These are phyloP conservation scores for Lactifluus subvellereus DNA, from an alignment of 768 basidiomycete genomes.

Conservation along the genomic window DNA sequence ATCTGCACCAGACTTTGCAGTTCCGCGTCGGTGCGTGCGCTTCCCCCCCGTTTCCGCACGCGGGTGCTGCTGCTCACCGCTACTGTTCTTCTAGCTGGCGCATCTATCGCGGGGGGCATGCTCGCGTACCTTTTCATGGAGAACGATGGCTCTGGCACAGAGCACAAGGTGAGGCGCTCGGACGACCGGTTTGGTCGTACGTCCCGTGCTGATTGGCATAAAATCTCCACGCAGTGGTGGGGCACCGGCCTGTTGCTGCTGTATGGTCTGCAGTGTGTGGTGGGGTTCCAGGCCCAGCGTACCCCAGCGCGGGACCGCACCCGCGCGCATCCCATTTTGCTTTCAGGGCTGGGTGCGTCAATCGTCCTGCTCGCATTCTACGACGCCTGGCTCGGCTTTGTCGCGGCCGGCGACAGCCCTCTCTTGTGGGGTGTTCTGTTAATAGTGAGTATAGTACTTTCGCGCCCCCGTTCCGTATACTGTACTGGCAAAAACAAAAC, in stretches of 20 bases:
- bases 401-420: background rate
- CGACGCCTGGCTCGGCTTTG: conserved; percentile 12
- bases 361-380: conserved; percentile 10
- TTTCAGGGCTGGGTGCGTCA: background rate
- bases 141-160: background rate
- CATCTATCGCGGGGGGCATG: background rate
- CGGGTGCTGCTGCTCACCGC: background rate
- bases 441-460: conserved; percentile 1
- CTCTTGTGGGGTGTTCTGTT: background rate
- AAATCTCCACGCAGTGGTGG: background rate
- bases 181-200: background rate
- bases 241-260: background rate
- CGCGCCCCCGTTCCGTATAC: too few species aligned
- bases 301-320: background rate
- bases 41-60: background rate
- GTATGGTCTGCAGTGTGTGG: conserved; percentile 7
- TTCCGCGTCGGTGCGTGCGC: conserved; percentile 5
- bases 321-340: background rate
- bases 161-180: conserved; percentile 6
- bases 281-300: conserved; percentile 1
- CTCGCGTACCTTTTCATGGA: conserved; percentile 15
- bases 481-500: background rate
- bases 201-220: background rate
- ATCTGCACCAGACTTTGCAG: conserved; percentile 39
- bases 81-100: conserved; percentile 2